Conservation (phyloP, 176 grass and related monocot species). For the Calamus simplicifolius region DNA sequence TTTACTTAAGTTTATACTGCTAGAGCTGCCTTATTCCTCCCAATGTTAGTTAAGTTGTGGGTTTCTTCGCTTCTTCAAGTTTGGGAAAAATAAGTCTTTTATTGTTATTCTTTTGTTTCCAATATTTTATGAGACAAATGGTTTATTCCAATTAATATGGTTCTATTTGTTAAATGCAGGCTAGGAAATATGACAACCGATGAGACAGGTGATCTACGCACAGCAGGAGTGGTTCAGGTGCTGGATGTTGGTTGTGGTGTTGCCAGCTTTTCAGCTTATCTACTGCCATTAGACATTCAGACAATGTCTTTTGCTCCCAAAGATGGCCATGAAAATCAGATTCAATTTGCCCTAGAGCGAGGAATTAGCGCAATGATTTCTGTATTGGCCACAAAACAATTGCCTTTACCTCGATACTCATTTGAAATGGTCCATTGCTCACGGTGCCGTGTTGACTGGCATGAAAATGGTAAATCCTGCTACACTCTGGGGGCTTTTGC, state of each 20-base stretch:
- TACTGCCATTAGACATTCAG: conserved; percentile 72
- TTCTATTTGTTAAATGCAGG: conserved; percentile 42
- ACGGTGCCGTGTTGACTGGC: conserved; percentile 92
- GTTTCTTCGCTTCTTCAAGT: no score
- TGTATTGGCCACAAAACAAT: conserved; percentile 83
- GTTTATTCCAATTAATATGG: no score
- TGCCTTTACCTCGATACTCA: conserved; percentile 64
- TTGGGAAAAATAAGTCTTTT: no score
- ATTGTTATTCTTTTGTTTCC: no score
- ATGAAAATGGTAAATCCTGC: conserved; percentile 71
- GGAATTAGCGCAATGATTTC: conserved; percentile 91
- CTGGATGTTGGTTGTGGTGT: conserved; percentile 90
- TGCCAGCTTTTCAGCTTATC: conserved; percentile 90
- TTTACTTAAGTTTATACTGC: no score
- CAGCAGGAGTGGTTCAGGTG: conserved; percentile 82
- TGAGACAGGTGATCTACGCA: conserved; percentile 64
- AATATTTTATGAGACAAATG: no score
- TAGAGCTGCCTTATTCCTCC: no score
- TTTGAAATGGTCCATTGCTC: conserved; percentile 99
- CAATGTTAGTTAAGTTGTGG: no score
- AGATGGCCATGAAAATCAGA: conserved; percentile 97
- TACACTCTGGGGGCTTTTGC: no score
- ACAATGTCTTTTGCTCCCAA: conserved; percentile 97
- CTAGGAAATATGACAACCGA: conserved; percentile 91
- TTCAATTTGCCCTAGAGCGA: conserved; percentile 93